Conservation (phyloP, 73 alveolate genomes). For the Paramecium sexaurelia region DNA sequence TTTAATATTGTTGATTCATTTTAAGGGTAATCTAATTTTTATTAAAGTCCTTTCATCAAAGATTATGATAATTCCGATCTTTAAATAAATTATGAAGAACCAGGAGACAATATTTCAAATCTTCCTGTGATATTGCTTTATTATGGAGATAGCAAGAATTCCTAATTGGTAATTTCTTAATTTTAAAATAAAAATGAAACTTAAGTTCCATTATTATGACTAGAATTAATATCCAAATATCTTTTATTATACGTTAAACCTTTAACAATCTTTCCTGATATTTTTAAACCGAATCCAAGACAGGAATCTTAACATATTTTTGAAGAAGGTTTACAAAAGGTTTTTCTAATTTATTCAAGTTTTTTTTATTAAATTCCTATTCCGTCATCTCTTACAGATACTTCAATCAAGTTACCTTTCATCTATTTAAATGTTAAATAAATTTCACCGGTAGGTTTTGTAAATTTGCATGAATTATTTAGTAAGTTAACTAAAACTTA, state of each 20-base stretch:
- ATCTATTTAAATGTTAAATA: background rate
- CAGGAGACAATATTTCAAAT: slow-evolving; percentile 17
- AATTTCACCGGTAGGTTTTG: background rate
- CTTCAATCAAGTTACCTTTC: background rate
- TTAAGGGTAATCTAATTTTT: background rate
- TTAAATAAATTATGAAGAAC: background rate
- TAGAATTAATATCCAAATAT: background rate
- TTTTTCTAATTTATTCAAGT: background rate
- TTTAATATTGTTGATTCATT: background rate
- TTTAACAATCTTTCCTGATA: background rate
- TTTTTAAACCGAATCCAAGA: slow-evolving; percentile 1
- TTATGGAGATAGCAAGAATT: background rate
- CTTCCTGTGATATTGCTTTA: slow-evolving; percentile 20
- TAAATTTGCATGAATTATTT: slow-evolving; percentile 27
- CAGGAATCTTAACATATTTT: background rate
- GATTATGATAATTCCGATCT: background rate
- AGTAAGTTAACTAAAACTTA: slow-evolving; percentile 33
- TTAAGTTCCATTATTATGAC: background rate
- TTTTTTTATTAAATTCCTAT: background rate
- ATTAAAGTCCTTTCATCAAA: background rate
- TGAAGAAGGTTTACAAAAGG: background rate
- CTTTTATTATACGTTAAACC: background rate
- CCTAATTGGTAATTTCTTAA: background rate
- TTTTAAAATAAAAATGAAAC: background rate
- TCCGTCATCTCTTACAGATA: slow-evolving; percentile 11